Evolutionary conservation across 371 early-diverging fungal species (phyloP), one percentile per base, ranked within the genome.

Genomic region (Nematocida sp.): DNA sequence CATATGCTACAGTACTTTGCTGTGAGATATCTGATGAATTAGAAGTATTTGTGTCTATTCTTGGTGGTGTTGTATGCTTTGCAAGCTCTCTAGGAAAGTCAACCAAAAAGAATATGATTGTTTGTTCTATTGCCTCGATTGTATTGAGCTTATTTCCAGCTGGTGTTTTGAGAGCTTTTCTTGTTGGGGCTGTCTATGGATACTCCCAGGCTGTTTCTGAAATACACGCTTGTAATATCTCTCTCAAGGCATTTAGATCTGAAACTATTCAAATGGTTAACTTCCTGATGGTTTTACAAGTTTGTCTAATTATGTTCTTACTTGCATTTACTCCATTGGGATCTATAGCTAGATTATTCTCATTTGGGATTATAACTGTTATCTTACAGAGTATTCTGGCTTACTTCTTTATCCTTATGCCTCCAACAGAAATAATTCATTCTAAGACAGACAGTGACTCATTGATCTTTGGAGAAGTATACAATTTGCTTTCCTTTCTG

Each of bases 1-100:
- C 57, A 0, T 70, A 70, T 46, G 67, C 52, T 17, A 37, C 37
- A 7, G 9, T 46, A 34, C 40, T 70, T 17, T 37, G 25, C 32
- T 70, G 74, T 53, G 37, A 66, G 15, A 70, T 70, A 34, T 70
- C 74, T 34, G 74, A 70, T 38, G 60, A 58, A 1, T 5, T 13
- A 9, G 32, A 70, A 31, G 74, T 70, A 11, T 29, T 57, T 60
- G 25, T 70, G 7, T 25, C 74, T 46, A 31, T 70, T 7, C 19
- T 60, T 9, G 43, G 46, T 5, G 74, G 74, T 0, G 11, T 23
- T 7, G 19, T 60, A 17, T 60, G 60, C 7, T 58, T 70, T 58
- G n/a, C 41, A 3, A 41, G 60, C 3, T 34, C 45, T 29, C 25
- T 32, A 21, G 74, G 74, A 49, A 46, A 17, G 1, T 48, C 23